Evolutionary conservation across 23 red algal species (phyloP), one percentile per base, ranked within the genome.

Genomic region (Gracilaria caudata): DNA sequence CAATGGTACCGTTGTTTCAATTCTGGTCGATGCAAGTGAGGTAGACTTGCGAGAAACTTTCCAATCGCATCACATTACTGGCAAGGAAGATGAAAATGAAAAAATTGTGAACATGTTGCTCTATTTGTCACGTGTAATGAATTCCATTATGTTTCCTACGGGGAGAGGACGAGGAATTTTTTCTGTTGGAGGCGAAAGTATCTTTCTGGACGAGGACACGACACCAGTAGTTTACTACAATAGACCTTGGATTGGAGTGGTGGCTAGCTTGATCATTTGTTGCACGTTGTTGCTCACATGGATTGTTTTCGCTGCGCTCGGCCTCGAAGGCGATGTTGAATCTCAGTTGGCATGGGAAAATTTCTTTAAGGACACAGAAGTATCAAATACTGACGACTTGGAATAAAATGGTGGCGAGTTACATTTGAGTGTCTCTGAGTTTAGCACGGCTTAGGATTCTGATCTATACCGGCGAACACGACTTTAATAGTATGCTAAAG

Each of bases 181-280:
- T 28, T 8, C 26, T 8, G 6, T 64, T 20, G 20, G n/a, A 28
- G 58, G n/a, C 8, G 58, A 64, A 23, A 64, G 20, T 64, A 6
- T 64, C 20, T 64, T 13, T 30, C n/a, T 64, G 58, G 58, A 64
- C 58, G 58, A 64, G n/a, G n/a, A 64, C n/a, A 8, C 58, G n/a
- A 28, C 58, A n/a, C 58, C 58, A 30, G 6, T 64, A n/a, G 58
- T n/a, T 64, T 64, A 23, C 26, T 64, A 64, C 58, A 64, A n/a
- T n/a, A n/a, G n/a, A n/a, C n/a, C n/a, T n/a, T n/a, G n/a, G n/a
- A n/a, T n/a, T n/a, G n/a, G n/a, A 64, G 58, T 64, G 26, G 58
- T 30, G n/a, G 5, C 58, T 30, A 64, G 58, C 26, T 23, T 64
- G 20, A 30, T 30, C 7, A 64, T 64, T 64, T 64, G 7, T 30